Percentiles rank a stretch among this genome's conserved stretches.
Evolutionary conservation across 1,284 basidiomycete genomes (phyloP).

Genomic region (Rhizopogon hawkerae): DNA sequence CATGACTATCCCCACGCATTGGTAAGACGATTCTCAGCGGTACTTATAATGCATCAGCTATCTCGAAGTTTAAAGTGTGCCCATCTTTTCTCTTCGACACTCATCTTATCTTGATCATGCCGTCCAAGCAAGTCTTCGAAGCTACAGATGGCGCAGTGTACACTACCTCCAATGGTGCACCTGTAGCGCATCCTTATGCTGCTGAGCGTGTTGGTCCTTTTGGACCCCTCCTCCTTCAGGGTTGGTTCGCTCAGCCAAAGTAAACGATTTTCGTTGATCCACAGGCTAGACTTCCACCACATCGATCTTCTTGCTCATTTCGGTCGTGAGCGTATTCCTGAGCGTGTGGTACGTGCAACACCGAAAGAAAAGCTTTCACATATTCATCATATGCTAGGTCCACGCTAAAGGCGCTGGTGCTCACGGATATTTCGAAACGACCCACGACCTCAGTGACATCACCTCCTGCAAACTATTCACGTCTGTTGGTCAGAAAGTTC

Average conservation of each 20-base stretch:
- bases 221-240: slow-evolving; percentile 83
- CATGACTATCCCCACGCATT: slow-evolving; percentile 7
- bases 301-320: slow-evolving; percentile 88
- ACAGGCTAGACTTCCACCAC: slow-evolving; percentile 68
- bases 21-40: slow-evolving; percentile 19
- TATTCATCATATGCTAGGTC: slow-evolving; percentile 37
- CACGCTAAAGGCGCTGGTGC: slow-evolving; percentile 86
- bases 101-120: slow-evolving; percentile 37
- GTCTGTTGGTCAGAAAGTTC: slow-evolving; percentile 62
- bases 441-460: slow-evolving; percentile 75
- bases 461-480: slow-evolving; percentile 67
- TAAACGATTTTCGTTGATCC: background rate
- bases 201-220: slow-evolving; percentile 66
- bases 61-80: slow-evolving; percentile 9
- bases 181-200: slow-evolving; percentile 65
- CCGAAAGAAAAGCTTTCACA: background rate
- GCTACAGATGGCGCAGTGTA: slow-evolving; percentile 57
- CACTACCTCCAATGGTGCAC: slow-evolving; percentile 80
- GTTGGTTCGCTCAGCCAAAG: slow-evolving; percentile 29
- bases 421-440: slow-evolving; percentile 87
- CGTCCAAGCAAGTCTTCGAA: slow-evolving; percentile 52
- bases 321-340: slow-evolving; percentile 90
- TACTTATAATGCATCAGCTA: slow-evolving; percentile 19
- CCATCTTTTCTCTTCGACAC: slow-evolving; percentile 1
- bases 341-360: slow-evolving; percentile 64